Evolutionary conservation across 768 basidiomycete genomes (phyloP).

Genomic region (Russula brevipes): DNA sequence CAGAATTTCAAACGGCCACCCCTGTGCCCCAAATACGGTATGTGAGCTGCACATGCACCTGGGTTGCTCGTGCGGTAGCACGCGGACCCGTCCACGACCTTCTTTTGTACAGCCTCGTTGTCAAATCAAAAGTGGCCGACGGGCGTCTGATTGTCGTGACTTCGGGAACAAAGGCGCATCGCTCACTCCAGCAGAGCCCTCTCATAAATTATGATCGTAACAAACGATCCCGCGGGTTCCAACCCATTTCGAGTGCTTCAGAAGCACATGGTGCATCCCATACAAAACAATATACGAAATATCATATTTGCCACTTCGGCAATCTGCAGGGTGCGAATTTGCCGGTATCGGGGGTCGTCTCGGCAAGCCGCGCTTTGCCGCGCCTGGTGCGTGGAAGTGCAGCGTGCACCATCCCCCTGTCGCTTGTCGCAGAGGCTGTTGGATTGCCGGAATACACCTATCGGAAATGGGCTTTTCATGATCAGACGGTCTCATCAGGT

Average conservation of each 20-base stretch:
- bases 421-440: too few relatives aligned
- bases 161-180: neutral
- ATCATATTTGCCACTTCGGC: neutral
- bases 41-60: neutral
- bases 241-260: neutral
- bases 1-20: neutral
- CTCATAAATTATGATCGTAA: neutral
- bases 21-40: too few relatives aligned
- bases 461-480: too few relatives aligned
- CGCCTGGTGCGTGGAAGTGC: too few relatives aligned
- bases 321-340: neutral
- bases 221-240: neutral
- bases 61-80: neutral
- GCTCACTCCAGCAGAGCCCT: neutral
- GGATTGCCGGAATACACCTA: too few relatives aligned
- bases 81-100: neutral
- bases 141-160: neutral
- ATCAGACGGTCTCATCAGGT: too few relatives aligned
- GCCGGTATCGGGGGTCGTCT: neutral
- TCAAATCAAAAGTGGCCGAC: neutral
- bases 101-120: neutral
- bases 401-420: too few relatives aligned
- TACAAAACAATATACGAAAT: neutral
- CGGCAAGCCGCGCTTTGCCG: neutral
- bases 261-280: neutral